Percentiles rank a stretch among this genome's conserved stretches.
These are phyloP conservation scores for Jatropha curcas DNA, from an alignment of 345 rosid genomes.

Conservation along the genomic window DNA sequence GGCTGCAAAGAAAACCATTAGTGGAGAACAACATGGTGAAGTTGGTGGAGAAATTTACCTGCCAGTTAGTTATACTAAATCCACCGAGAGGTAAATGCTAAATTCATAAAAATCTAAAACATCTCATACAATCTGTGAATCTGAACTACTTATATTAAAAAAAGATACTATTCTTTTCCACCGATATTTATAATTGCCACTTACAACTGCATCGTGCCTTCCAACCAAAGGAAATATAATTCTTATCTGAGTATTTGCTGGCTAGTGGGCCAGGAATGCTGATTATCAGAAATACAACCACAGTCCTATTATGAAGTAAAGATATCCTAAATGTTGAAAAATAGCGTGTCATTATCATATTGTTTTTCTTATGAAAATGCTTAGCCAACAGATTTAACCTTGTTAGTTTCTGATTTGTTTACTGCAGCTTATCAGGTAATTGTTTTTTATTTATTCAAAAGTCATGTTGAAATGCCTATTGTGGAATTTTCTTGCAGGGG, in stretches of 20 bases:
- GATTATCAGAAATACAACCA: no score
- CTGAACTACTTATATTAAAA: neutral
- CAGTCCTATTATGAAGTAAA: neutral
- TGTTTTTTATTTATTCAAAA: neutral
- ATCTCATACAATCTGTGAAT: neutral
- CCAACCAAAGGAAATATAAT: neutral
- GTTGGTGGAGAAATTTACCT: conserved; percentile 93
- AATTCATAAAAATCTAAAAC: neutral
- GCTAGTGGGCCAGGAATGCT: neutral
- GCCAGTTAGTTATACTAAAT: conserved; percentile 58
- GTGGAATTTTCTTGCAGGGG: conserved; percentile 28
- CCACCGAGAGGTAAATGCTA: conserved; percentile 50
- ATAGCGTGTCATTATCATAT: neutral
- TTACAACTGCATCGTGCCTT: neutral
- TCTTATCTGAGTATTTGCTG: neutral
- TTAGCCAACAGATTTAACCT: neutral
- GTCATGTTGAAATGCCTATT: neutral
- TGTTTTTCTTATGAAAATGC: neutral
- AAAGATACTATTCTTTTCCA: no score
- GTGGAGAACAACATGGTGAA: conserved; percentile 98
- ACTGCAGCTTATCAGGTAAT: neutral
- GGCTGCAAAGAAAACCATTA: conserved; percentile 81
- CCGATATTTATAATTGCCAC: neutral
- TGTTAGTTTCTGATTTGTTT: neutral
- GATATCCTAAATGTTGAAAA: neutral